These are phyloP conservation scores for Cutaneotrichosporon sp. DNA, from an alignment of 1,284 basidiomycete genomes.

Conservation along the genomic window DNA sequence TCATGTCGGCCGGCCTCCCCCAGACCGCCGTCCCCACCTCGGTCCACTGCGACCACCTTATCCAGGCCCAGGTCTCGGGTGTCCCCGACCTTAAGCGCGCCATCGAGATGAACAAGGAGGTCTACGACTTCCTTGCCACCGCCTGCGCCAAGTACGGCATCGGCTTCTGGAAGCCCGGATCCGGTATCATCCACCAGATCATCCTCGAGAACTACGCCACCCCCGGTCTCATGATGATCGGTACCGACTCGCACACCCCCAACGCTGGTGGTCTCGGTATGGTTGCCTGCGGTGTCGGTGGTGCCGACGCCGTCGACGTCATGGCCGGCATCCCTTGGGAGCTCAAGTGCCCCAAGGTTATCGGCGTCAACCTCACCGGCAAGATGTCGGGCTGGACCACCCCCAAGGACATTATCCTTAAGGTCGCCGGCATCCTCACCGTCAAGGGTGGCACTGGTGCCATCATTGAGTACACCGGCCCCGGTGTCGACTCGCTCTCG, in stretches of 20 bases:
- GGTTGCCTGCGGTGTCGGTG: conserved; percentile 97
- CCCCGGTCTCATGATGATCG: conserved; percentile 61
- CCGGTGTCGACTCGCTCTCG: conserved; percentile 86
- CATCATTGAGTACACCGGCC: conserved; percentile 96
- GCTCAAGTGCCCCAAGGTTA: conserved; percentile 86
- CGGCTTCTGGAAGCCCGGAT: conserved; percentile 92
- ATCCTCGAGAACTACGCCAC: conserved; percentile 98
- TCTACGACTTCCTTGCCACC: conserved; percentile 96
- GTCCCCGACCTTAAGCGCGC: conserved; percentile 59
- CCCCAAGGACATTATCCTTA: conserved; percentile 94
- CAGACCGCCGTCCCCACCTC: conserved; percentile 82
- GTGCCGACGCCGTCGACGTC: conserved; percentile 98
- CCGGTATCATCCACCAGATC: conserved; percentile 91
- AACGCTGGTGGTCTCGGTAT: conserved; percentile 98
- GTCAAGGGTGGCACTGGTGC: conserved; percentile 95
- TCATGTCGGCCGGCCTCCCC: conserved; percentile 93
- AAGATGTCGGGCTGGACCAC: conserved; percentile 89
- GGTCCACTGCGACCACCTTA: conserved; percentile 97
- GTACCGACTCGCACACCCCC: conserved; percentile 92
- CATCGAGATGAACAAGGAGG: conserved; percentile 88
- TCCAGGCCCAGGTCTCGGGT: conserved; percentile 66
- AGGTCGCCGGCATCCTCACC: conserved; percentile 91
- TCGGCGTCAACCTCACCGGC: conserved; percentile 89
- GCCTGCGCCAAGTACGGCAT: conserved; percentile 90
- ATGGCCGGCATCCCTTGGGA: conserved; percentile 99